A percentile compares a stretch with the other conserved stretches of the same genome.
Evolutionary conservation across 169 alveolate species (phyloP).

Genomic region (Plasmodium fragile): DNA sequence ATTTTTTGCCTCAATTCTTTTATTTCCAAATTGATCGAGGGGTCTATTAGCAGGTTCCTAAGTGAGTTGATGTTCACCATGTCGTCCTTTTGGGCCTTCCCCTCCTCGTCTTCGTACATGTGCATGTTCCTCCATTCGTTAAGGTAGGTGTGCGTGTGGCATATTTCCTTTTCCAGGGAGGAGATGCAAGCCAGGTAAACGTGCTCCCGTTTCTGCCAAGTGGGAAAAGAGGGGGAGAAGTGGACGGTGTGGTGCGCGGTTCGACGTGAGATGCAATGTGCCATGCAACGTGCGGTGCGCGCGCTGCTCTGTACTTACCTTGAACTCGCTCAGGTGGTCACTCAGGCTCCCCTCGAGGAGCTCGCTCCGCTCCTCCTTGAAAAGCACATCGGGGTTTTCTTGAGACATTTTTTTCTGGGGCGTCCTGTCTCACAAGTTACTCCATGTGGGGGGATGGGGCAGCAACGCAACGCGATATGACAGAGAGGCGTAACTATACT

Average conservation of each 20-base stretch:
- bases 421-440: background rate
- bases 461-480: background rate
- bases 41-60: constrained; percentile 77
- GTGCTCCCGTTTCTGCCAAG: constrained; percentile 48
- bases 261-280: background rate
- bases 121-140: constrained; percentile 75
- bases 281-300: background rate
- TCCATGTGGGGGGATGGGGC: constrained; percentile 24
- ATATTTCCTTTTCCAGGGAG: constrained; percentile 57
- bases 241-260: background rate
- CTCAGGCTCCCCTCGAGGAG: constrained; percentile 22
- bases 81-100: constrained; percentile 22
- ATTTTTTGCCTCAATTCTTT: constrained; percentile 76
- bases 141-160: constrained; percentile 45
- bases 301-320: constrained; percentile 2
- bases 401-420: constrained; percentile 31
- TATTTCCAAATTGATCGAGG: constrained; percentile 78
- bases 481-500: background rate
- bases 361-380: constrained; percentile 39
- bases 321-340: constrained; percentile 43
- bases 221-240: background rate
- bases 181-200: constrained; percentile 66
- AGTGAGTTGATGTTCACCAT: constrained; percentile 26
- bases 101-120: constrained; percentile 68
- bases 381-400: constrained; percentile 28